Evolutionary conservation across 352 stramenopile genomes (phyloP).

Genomic region (Phytopythium ostracodes): DNA sequence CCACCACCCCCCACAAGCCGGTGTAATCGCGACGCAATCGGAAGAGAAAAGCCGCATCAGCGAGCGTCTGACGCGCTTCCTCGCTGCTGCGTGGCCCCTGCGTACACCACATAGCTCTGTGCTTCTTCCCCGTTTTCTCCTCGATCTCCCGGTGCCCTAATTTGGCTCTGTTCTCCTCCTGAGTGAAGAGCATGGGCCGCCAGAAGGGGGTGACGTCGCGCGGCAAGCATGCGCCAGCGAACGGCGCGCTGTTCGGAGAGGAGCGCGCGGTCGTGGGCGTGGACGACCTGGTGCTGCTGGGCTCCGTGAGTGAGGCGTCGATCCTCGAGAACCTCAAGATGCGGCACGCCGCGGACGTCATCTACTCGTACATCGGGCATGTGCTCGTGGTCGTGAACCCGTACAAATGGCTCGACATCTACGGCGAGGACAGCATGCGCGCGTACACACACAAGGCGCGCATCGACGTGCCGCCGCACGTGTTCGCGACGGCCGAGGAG

Average conservation of each 20-base stretch:
- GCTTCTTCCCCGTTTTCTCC: not conserved
- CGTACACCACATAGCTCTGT: not conserved
- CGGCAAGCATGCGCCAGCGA: conserved; percentile 12
- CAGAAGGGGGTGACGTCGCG: conserved; percentile 13
- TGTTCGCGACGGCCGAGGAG: conserved; percentile 85
- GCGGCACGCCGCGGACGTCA: conserved; percentile 79
- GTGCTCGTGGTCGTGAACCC: conserved; percentile 87
- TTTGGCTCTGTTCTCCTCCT: not conserved
- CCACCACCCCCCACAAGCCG: not conserved
- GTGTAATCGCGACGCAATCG: not conserved
- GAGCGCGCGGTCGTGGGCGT: conserved; percentile 72
- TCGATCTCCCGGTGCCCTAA: not conserved
- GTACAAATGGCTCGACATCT: conserved; percentile 91
- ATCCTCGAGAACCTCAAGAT: conserved; percentile 90
- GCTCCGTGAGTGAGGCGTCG: conserved; percentile 61
- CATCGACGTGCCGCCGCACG: conserved; percentile 84
- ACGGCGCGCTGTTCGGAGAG: conserved; percentile 33
- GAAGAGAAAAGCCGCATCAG: conserved; percentile 1
- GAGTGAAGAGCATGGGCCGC: conserved; percentile 19
- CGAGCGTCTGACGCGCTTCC: not conserved
- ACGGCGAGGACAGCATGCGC: conserved; percentile 75
- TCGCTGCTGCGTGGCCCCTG: not conserved
- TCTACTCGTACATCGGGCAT: conserved; percentile 88
- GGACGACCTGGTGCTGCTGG: conserved; percentile 80
- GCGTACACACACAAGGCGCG: conserved; percentile 81